phyloP scores from a whole-genome alignment of 805 yeast species.

The Maudiozyma pseudohumilis region DNA sequence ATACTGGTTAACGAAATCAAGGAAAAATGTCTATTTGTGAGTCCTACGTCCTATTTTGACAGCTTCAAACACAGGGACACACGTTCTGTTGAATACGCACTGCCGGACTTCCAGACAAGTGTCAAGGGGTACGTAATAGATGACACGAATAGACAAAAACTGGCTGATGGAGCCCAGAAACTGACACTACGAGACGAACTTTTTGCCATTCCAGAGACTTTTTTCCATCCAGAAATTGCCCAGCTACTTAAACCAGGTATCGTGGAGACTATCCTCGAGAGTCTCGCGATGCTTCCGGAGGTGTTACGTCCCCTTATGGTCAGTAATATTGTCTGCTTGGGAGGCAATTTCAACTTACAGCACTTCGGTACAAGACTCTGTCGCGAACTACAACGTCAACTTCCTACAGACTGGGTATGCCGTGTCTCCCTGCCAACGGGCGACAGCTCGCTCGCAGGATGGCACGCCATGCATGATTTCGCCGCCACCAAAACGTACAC shows the following conservation, averaged over 20 bases:
- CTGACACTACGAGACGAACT: constrained; percentile 71
- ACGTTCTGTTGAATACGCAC: constrained; percentile 54
- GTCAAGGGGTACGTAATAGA: constrained; percentile 60
- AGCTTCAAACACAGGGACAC: constrained; percentile 23
- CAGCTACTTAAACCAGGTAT: constrained; percentile 75
- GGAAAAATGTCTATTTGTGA: constrained; percentile 39
- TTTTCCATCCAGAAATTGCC: constrained; percentile 76
- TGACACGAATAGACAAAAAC: constrained; percentile 18
- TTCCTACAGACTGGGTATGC: constrained; percentile 65
- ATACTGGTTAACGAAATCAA: constrained; percentile 75
- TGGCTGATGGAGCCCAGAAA: constrained; percentile 49
- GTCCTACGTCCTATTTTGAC: constrained; percentile 41
- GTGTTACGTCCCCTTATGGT: constrained; percentile 62
- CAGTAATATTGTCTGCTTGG: constrained; percentile 70
- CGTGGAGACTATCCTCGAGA: constrained; percentile 56
- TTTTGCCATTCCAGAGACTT: constrained; percentile 76
- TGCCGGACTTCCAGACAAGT: constrained; percentile 82
- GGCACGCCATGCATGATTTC: constrained; percentile 47
- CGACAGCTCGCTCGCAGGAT: constrained; percentile 39
- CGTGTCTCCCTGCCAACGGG: constrained; percentile 30
- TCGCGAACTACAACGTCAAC: constrained; percentile 51
- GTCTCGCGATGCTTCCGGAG: constrained; percentile 63
- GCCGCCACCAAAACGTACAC: constrained; percentile 32
- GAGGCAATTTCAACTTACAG: constrained; percentile 69
- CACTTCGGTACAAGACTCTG: constrained; percentile 56